phyloP scores from a whole-genome alignment of 306 rosid species.

The Cercis canadensis region DNA sequence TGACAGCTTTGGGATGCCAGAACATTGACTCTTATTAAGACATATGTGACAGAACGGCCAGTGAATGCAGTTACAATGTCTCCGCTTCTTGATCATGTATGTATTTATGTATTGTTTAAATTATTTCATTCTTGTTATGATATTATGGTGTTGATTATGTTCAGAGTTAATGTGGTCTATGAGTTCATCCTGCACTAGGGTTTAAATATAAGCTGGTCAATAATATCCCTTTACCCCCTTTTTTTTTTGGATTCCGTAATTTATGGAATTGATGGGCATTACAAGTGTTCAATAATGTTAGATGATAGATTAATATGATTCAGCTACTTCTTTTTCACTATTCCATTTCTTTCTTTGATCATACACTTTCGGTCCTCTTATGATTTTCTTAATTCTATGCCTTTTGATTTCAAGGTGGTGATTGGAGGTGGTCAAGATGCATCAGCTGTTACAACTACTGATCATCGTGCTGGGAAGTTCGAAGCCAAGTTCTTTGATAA shows the following conservation, averaged over 20 bases:
- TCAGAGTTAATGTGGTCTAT: conserved; percentile 19
- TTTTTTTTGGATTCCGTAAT: not conserved
- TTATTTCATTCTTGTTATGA: not conserved
- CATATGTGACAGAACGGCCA: conserved; percentile 85
- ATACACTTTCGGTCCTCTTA: not conserved
- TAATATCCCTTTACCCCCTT: not conserved
- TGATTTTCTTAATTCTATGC: conserved; percentile 10
- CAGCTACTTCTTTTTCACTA: conserved; percentile 2
- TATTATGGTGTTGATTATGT: not conserved
- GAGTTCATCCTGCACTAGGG: not conserved
- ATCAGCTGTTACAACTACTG: conserved; percentile 84
- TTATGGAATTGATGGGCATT: not conserved
- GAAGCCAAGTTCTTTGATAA: conserved; percentile 93
- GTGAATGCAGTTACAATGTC: conserved; percentile 98
- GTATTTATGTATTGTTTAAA: conserved; percentile 29
- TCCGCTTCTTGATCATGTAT: conserved; percentile 91
- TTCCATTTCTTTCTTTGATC: not conserved
- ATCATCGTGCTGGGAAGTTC: conserved; percentile 92
- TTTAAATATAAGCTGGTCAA: not conserved
- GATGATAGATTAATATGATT: not conserved
- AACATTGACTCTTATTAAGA: conserved; percentile 85
- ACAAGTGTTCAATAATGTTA: not conserved
- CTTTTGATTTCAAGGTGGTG: conserved; percentile 63
- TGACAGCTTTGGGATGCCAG: conserved; percentile 88
- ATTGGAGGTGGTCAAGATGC: conserved; percentile 99